Percentiles rank a stretch among this genome's conserved stretches.
phyloP scores from a whole-genome alignment of 2,329 filamentous ascomycete species.

The Geosmithia morbida region DNA sequence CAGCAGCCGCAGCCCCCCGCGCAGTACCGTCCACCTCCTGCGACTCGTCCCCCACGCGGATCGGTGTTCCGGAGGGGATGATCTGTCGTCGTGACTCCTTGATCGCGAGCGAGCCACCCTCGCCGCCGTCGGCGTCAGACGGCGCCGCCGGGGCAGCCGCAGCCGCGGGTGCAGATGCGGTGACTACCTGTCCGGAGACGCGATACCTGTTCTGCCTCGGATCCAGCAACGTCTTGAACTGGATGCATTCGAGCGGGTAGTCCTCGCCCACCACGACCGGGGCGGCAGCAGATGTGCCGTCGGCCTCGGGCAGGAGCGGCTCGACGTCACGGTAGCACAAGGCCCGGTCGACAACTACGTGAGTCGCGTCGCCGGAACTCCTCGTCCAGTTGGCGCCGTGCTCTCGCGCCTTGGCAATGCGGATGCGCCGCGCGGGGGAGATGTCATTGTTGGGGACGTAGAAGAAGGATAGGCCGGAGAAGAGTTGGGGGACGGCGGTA shows the following conservation, averaged over 20 bases:
- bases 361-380: slow-evolving; percentile 47
- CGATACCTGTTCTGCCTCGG: slow-evolving; percentile 43
- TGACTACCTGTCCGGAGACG: slow-evolving; percentile 34
- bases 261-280: slow-evolving; percentile 47
- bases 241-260: slow-evolving; percentile 56
- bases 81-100: not conserved
- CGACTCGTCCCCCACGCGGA: not conserved
- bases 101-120: not conserved
- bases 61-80: not conserved
- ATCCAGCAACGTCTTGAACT: slow-evolving; percentile 42
- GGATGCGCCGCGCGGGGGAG: slow-evolving; percentile 47
- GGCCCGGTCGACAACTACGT: slow-evolving; percentile 63
- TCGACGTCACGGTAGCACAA: slow-evolving; percentile 51
- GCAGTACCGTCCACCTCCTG: not conserved
- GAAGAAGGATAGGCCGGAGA: slow-evolving; percentile 48
- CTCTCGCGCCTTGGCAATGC: slow-evolving; percentile 62
- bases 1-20: too few relatives aligned
- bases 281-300: slow-evolving; percentile 1
- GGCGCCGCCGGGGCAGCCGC: too few relatives aligned
- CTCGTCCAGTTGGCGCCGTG: slow-evolving; percentile 62
- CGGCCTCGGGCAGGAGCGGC: not conserved
- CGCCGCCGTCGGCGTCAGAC: not conserved
- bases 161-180: too few relatives aligned
- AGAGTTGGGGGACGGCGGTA: slow-evolving; percentile 30
- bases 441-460: slow-evolving; percentile 75